Base-by-base conservation (phyloP, 2,329 filamentous ascomycete genomes). In the Cladophialophora immunda region DNA sequence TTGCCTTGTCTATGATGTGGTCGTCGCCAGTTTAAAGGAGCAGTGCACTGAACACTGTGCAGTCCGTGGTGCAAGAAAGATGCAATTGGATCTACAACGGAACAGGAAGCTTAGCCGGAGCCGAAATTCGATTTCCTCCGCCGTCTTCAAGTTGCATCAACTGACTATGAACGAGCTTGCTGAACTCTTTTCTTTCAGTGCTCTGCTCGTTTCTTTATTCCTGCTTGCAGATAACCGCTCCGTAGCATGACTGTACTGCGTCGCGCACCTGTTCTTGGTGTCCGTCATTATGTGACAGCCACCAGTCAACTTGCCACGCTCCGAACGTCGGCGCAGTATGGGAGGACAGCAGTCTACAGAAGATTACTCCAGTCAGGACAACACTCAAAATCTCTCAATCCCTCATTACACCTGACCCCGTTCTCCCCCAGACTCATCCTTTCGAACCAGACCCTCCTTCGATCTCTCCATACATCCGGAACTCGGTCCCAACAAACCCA, bases 251-350 rank as follows among this genome's bases (percentile, higher is more conserved):
- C 72, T 64, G 52, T 68, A 58, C 53, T 66, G 58, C 66, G 71
- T 57, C 63, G 70, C 47, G 67, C 66, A 64, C 68, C 70, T 25
- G 53, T 71, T 3, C 22, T 65, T 61, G 64, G 64, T 66, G 66
- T 69, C 64, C 65, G 66, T 61, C 71, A 71, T 38, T 71, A 73
- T 73, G 71, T 72, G 68, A 71, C 70, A 38, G 62, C 63, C 58
- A 57, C 65, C n/a, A 50, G 52, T 22, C 50, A 70, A 19, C 41
- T 69, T 56, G 66, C 70, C 55, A 66, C 69, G 34, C 59, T 68
- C 25, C 66, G 67, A 64, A 36, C 19, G 45, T 50, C 66, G 53
- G 64, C 70, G 50, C 70, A 70, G 53, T 66, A 66, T 68, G 70
- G 68, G 58, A 64, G 70, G 62, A 69, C 67, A 34, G 63, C 67